Evolutionary conservation across 768 basidiomycete genomes (phyloP), one percentile per base, ranked within the genome.

Genomic region (Mycena polygramma): DNA sequence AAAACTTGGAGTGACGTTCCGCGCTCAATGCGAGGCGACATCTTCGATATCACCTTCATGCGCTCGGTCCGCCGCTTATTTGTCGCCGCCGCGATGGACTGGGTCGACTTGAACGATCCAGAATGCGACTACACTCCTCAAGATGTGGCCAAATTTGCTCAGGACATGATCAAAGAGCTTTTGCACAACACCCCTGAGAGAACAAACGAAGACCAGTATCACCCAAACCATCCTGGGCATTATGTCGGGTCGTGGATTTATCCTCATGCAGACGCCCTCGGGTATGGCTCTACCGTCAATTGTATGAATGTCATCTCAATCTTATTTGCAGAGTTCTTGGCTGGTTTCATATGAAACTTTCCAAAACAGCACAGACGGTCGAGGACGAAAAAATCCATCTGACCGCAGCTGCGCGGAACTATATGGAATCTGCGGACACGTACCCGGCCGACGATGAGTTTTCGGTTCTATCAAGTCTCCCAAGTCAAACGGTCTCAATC

Each of bases 391-490:
- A 63, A 19, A 69, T 63, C 20, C 62, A 69, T 45, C 22, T 69
- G 14, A 35, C 62, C 9, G 68, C 68, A 35, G 54, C 68, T 30
- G 75, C 75, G 7, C 66, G 71, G 20, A 39, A 67, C 35, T 66
- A 67, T 46, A 63, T 68, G 41, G 64, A 57, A 20, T 11, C 55
- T 26, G 57, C 61, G 0, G 41, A 58, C 6, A 59, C 46, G 0
- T 69, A 58, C 35, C 62, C 62, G 6, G 7, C 22, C 1, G 68
- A 63, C 41, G 68, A 69, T 20, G 68, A 69, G 22, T 69, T 63
- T 37, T 51, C 68, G 19, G 36, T 49, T 30, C 35, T 9, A 3
- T n/a, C 15, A 19, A 37, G 10, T 53, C 9, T 55, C 20, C 13
- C 19, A 19, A 55, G 8, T 11, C 36, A 9, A 10, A 19, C n/a